phyloP scores from a whole-genome alignment of 2,329 filamentous ascomycete genomes.

The Domatiomyces globalis region DNA sequence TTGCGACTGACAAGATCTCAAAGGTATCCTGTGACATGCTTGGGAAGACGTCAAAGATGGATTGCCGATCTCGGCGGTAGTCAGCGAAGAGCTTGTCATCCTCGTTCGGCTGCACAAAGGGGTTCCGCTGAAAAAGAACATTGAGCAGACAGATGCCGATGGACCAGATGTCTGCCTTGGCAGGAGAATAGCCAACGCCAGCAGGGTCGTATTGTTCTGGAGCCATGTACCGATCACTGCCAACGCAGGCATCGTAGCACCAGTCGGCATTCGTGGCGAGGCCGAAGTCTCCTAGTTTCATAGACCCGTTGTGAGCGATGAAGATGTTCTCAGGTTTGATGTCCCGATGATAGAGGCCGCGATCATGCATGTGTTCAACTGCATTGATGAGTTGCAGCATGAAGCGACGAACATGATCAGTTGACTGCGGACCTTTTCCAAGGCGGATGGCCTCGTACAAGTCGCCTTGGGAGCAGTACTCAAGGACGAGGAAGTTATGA shows the following conservation, averaged over 20 bases:
- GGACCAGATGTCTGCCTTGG: slow-evolving; percentile 90
- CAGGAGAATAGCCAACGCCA: slow-evolving; percentile 76
- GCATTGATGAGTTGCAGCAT: slow-evolving; percentile 90
- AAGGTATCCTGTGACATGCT: slow-evolving; percentile 98
- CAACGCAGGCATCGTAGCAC: slow-evolving; percentile 86
- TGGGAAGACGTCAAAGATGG: slow-evolving; percentile 93
- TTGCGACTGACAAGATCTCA: slow-evolving; percentile 77
- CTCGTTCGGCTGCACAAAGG: slow-evolving; percentile 79
- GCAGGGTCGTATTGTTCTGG: slow-evolving; percentile 93
- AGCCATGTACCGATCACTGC: slow-evolving; percentile 98
- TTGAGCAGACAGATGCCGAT: slow-evolving; percentile 94
- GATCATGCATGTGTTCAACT: slow-evolving; percentile 77
- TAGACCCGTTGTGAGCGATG: slow-evolving; percentile 64
- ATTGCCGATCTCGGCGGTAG: slow-evolving; percentile 85
- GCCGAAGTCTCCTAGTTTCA: slow-evolving; percentile 97
- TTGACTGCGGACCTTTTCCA: slow-evolving; percentile 77
- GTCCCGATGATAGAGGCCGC: slow-evolving; percentile 88
- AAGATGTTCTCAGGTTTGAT: slow-evolving; percentile 99
- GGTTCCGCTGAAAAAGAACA: slow-evolving; percentile 90
- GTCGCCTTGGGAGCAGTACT: slow-evolving; percentile 90
- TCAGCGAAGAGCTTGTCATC: slow-evolving; percentile 88
- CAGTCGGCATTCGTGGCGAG: slow-evolving; percentile 77
- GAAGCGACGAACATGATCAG: slow-evolving; percentile 90
- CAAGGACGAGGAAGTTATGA: slow-evolving; percentile 82
- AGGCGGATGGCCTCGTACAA: slow-evolving; percentile 93